Evolutionary conservation across 768 basidiomycete genomes (phyloP).

Genomic region (Rhizopogon vinicolor): DNA sequence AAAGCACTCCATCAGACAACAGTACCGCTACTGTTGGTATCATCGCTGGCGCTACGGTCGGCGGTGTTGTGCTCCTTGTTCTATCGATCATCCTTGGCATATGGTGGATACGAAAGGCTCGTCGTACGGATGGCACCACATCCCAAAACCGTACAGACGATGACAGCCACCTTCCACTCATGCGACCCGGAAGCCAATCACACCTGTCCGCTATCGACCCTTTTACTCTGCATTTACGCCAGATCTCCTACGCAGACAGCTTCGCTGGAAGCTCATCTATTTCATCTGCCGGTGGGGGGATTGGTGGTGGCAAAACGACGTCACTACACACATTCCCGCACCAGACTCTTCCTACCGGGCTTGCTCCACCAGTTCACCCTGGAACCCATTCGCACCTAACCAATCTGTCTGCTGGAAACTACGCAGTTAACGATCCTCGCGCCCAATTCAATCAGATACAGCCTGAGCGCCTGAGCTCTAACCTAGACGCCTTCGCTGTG

Average conservation of each 20-base stretch:
- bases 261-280: slow-evolving; percentile 24
- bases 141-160: slow-evolving; percentile 2
- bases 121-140: slow-evolving; percentile 19
- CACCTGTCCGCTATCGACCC: not conserved
- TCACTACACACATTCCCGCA: slow-evolving; percentile 12
- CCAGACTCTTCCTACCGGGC: slow-evolving; percentile 28
- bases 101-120: slow-evolving; percentile 33
- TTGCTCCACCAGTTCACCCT: slow-evolving; percentile 25
- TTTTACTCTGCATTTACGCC: slow-evolving; percentile 10
- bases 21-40: slow-evolving; percentile 40
- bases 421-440: not conserved
- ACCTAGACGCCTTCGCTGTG: slow-evolving; percentile 10
- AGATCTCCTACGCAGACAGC: slow-evolving; percentile 15
- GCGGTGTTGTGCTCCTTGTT: slow-evolving; percentile 46
- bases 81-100: slow-evolving; percentile 44
- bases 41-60: slow-evolving; percentile 45
- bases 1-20: slow-evolving; percentile 12
- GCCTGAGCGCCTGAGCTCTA: slow-evolving; percentile 14
- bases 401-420: not conserved
- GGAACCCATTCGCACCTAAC: slow-evolving; percentile 19
- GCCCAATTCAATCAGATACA: not conserved
- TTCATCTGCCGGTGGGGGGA: slow-evolving; percentile 35
- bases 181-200: not conserved
- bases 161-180: slow-evolving; percentile 6
- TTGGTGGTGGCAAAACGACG: slow-evolving; percentile 42